phyloP scores from a whole-genome alignment of 2,329 filamentous ascomycete species.

The Emergomyces africanus region DNA sequence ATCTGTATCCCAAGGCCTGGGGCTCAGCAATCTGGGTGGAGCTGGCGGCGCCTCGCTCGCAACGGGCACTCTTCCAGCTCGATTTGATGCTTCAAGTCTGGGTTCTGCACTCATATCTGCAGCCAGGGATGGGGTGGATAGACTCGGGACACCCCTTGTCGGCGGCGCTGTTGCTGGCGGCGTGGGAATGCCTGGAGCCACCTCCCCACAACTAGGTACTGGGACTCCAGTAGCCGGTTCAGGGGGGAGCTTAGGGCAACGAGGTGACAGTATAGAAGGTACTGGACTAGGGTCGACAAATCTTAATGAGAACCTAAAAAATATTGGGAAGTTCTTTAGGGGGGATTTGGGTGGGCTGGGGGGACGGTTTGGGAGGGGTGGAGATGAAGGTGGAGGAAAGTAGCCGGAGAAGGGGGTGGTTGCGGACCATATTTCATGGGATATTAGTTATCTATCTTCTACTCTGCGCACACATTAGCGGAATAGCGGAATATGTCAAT shows the following conservation, averaged over 20 bases:
- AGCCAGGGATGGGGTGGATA: constrained; percentile 69
- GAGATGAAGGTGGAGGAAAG: constrained; percentile 25
- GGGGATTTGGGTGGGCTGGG: constrained; percentile 70
- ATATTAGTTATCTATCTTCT: not conserved
- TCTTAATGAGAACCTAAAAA: constrained; percentile 87
- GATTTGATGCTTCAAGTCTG: constrained; percentile 70
- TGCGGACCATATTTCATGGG: not conserved
- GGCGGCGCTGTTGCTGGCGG: constrained; percentile 17
- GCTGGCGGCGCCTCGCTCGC: constrained; percentile 29
- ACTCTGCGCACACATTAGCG: not conserved
- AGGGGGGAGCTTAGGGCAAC: constrained; percentile 7
- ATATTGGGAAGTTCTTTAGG: constrained; percentile 92
- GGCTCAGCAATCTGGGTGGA: constrained; percentile 34
- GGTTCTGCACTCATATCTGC: constrained; percentile 82
- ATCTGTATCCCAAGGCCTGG: constrained; percentile 33
- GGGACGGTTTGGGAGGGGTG: constrained; percentile 52
- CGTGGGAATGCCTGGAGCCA: constrained; percentile 16
- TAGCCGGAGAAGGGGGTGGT: not conserved
- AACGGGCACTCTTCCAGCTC: constrained; percentile 34
- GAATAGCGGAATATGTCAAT: not conserved
- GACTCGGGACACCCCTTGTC: constrained; percentile 50
- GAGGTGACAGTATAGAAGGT: constrained; percentile 18
- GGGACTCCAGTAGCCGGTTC: constrained; percentile 15
- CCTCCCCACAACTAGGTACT: constrained; percentile 12
- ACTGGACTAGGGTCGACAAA: constrained; percentile 45